Evolutionary conservation across 2,329 filamentous ascomycete genomes (phyloP), one percentile per base, ranked within the genome.

Genomic region (Beauveria scarabaeidicola): DNA sequence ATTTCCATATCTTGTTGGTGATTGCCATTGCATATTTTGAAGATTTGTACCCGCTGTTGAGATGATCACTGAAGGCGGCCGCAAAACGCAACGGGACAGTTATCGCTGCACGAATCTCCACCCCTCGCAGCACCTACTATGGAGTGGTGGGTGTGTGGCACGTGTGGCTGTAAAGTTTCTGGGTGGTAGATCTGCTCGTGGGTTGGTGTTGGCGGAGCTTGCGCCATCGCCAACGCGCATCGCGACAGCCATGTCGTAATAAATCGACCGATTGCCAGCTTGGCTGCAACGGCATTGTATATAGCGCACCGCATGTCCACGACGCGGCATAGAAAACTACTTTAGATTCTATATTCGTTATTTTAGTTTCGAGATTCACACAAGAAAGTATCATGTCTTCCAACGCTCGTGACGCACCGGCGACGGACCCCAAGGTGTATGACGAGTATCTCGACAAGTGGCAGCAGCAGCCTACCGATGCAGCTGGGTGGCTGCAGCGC

Each of bases 341-440:
- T 15, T 2, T 6, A 25, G 13, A 5, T 25, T 25, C 15, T 40
- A 2, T 27, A n/a, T 13, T 6, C 32, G n/a, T 27, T 46, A 6
- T 17, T 15, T 36, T 15, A 23, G 11, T 38, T 36, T n/a, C 1
- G n/a, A 36, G 32, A 21, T 29, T 27, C 2, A 25, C 11, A n/a
- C 15, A 21, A 21, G 3, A 19, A 43, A 43, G 3, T 8, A 41
- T 6, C 43, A 64, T 64, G 62, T 36, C 56, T 10, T 57, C 62
- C 17, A 66, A 65, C 58, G 62, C 51, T 10, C 52, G 17, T 17
- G 3, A 54, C 47, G 3, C 61, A 61, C 21, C 51, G 60, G 3
- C 72, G 27, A 56, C 72, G 0, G 74, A 76, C 61, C 74, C 73
- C 0, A 64, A 65, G 3, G 70, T 75, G 32, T 77, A 77, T 54